A percentile compares a stretch with the other conserved stretches of the same genome.
Evolutionary conservation across 805 yeast species (phyloP).

Genomic region (Sungouiozyma intestinalis): DNA sequence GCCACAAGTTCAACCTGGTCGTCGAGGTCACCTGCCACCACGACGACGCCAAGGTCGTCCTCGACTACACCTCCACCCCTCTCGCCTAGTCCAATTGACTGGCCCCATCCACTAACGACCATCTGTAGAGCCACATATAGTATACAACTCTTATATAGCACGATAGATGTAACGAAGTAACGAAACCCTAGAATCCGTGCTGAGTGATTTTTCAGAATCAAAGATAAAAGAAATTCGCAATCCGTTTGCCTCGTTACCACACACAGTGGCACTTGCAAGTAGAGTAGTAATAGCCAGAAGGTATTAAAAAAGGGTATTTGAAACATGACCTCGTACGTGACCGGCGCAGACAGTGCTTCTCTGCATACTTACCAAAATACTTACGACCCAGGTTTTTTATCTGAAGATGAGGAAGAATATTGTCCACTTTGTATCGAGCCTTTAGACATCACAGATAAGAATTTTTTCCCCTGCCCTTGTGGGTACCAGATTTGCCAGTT

Average conservation of each 20-base stretch:
- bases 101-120: too few relatives aligned
- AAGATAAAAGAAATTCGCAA: not conserved
- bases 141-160: too few relatives aligned
- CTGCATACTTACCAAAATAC: conserved; percentile 25
- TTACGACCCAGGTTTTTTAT: conserved; percentile 26
- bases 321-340: conserved; percentile 6
- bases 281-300: too few relatives aligned
- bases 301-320: too few relatives aligned
- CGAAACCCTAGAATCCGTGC: too few relatives aligned
- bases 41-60: conserved; percentile 55
- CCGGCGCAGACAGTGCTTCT: conserved; percentile 21
- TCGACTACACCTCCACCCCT: conserved; percentile 53
- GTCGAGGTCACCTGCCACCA: conserved; percentile 58
- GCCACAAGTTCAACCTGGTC: conserved; percentile 54
- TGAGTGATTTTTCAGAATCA: not conserved
- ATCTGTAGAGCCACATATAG: too few relatives aligned
- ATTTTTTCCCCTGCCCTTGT: conserved; percentile 99
- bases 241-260: too few relatives aligned
- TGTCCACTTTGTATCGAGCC: conserved; percentile 96
- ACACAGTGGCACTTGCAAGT: too few relatives aligned
- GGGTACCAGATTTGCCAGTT: conserved; percentile 98
- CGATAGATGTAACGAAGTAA: not conserved
- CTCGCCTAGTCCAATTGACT: not conserved
- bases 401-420: conserved; percentile 30
- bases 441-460: conserved; percentile 91